Percentiles rank a stretch among this genome's conserved stretches.
These are phyloP conservation scores for Chondrostereum purpureum DNA, from an alignment of 1,284 basidiomycete genomes.

Conservation along the genomic window DNA sequence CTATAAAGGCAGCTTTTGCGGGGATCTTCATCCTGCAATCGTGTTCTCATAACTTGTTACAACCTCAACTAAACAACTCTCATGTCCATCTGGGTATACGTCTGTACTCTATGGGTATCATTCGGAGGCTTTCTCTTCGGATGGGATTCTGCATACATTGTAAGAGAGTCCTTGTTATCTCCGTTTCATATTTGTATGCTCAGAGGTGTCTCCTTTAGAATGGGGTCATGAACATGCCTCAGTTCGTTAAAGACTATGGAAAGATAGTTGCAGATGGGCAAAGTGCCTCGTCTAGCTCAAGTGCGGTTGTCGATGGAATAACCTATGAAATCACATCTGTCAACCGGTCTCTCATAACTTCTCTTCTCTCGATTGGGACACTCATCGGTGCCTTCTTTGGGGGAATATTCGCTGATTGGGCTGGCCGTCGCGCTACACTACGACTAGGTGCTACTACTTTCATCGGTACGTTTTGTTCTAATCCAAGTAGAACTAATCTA, in stretches of 20 bases:
- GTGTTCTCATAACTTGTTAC: no score
- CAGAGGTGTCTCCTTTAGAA: background rate
- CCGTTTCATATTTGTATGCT: background rate
- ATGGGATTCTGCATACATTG: conserved; percentile 9
- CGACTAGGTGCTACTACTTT: background rate
- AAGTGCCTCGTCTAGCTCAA: background rate
- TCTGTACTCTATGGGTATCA: background rate
- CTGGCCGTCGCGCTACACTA: background rate
- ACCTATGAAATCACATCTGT: background rate
- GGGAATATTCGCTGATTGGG: background rate
- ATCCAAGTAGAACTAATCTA: no score
- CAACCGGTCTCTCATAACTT: conserved; percentile 10
- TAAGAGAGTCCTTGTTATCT: background rate
- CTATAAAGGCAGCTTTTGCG: no score
- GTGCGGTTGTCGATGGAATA: conserved; percentile 4
- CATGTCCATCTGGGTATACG: conserved; percentile 5
- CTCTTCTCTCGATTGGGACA: conserved; percentile 1
- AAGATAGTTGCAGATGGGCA: background rate
- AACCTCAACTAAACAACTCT: conserved; percentile 12
- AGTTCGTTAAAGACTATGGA: conserved; percentile 8
- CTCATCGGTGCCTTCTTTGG: background rate
- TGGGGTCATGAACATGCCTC: conserved; percentile 6
- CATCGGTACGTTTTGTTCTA: background rate
- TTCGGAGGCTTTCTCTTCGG: conserved; percentile 12
- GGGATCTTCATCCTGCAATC: no score